Base-by-base conservation (phyloP, 2,329 filamentous ascomycete species). In the Hypoxylon sp. region DNA sequence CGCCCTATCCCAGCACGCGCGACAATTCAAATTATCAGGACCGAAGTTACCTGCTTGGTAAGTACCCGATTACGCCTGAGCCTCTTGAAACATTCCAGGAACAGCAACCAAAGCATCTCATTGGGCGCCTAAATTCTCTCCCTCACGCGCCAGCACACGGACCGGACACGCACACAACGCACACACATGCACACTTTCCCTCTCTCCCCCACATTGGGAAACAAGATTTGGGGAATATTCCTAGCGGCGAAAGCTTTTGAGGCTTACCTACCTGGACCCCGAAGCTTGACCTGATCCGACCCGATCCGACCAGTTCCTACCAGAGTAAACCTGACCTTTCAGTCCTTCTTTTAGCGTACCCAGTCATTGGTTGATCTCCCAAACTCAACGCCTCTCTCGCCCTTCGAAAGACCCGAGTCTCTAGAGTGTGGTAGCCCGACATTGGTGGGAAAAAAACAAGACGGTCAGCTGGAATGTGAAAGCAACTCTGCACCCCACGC, bases 401-500 rank as follows among this genome's bases (percentile, higher is more conserved):
- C 42, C 14, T 48, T 22, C 22, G 32, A 49, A 28, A 65, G 8
- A 46, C 44, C n/a, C 36, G 14, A 52, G 45, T 32, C 33, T 50
- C 20, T 48, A 36, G 52, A 48, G 14, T 36, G 20, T 44, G 32
- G 38, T 45, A 55, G 33, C 40, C 26, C 16, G 20, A 16, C 26
- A 26, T 60, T 46, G 24, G 36, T 36, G 22, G 36, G 11, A 38
- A 52, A 20, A 51, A 26, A 40, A 51, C n/a, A 11, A 59, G 46
- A 45, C 36, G 28, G 22, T 56, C 46, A 66, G 69, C 45, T 72
- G 70, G 70, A 71, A 72, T 72, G 70, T 71, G 46, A 70, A 61
- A 67, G 44, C 58, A 59, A 48, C 14, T 57, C 26, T 53, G 48
- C 54, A 57, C 48, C 60, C 62, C 28, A 61, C 64, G 55, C 67